Evolutionary conservation across 257 asterid genomes (phyloP).

Genomic region (Marsdenia floribunda): DNA sequence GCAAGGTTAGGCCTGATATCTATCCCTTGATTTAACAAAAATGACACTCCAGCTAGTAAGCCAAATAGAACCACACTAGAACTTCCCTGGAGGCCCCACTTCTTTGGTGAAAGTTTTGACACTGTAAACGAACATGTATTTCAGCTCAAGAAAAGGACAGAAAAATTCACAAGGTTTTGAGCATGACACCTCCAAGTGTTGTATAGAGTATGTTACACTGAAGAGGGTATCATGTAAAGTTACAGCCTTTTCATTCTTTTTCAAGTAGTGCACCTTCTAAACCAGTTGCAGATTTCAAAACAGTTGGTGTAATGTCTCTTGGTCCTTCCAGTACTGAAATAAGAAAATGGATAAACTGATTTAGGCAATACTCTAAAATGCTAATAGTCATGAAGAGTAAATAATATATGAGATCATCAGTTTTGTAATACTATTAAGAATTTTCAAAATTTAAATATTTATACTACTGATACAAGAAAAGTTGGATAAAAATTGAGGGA

Average conservation of each 20-base stretch:
- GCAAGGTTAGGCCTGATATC: slow-evolving; percentile 86
- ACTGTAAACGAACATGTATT: slow-evolving; percentile 36
- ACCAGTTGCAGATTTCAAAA: slow-evolving; percentile 77
- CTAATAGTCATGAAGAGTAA: neutral
- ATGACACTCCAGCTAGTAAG: slow-evolving; percentile 58
- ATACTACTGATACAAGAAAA: neutral
- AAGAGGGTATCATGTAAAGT: neutral
- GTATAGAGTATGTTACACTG: neutral
- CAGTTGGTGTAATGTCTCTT: slow-evolving; percentile 81
- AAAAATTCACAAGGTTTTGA: neutral
- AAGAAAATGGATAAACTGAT: neutral
- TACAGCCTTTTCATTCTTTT: neutral
- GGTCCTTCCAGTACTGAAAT: slow-evolving; percentile 83
- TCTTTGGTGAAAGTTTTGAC: slow-evolving; percentile 87
- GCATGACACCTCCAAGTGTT: neutral
- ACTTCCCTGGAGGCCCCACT: slow-evolving; percentile 93
- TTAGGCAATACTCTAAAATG: neutral
- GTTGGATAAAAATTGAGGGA: neutral
- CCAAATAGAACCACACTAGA: slow-evolving; percentile 59
- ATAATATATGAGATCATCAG: neutral
- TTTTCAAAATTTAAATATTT: neutral
- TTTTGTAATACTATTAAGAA: neutral
- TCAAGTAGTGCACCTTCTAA: slow-evolving; percentile 40
- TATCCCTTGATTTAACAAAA: slow-evolving; percentile 77
- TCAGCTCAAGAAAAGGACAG: slow-evolving; percentile 1